These are phyloP conservation scores for Xerocomellus dryophilus DNA, from an alignment of 768 basidiomycete species.

Conservation along the genomic window DNA sequence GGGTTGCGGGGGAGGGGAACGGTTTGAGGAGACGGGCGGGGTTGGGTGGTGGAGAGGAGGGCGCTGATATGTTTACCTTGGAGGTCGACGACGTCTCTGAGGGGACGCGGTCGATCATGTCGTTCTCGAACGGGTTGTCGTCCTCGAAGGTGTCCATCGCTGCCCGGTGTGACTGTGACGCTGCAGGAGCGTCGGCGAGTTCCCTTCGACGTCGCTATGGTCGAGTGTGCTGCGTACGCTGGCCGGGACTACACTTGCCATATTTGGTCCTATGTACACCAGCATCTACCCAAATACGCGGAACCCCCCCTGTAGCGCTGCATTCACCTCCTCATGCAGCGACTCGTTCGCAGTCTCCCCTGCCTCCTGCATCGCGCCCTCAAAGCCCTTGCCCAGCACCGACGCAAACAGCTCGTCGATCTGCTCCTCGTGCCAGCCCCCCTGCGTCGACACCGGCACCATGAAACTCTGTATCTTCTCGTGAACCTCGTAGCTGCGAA, in stretches of 20 bases:
- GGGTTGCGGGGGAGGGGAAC: constrained; percentile 57
- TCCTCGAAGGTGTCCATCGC: constrained; percentile 50
- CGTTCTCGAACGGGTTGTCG: constrained; percentile 63
- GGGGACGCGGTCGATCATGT: constrained; percentile 34
- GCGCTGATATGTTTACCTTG: constrained; percentile 42
- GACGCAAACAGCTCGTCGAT: constrained; percentile 92
- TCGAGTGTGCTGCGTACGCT: constrained; percentile 8
- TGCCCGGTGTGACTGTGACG: not conserved
- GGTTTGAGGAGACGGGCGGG: constrained; percentile 40
- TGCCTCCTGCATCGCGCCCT: constrained; percentile 31
- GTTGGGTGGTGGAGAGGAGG: constrained; percentile 53
- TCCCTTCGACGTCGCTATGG: not conserved
- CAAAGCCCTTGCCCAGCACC: constrained; percentile 74
- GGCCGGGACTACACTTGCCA: constrained; percentile 6
- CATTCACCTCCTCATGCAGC: constrained; percentile 32
- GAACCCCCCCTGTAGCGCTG: constrained; percentile 45
- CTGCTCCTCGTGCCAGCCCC: constrained; percentile 93
- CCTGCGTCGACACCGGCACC: constrained; percentile 71
- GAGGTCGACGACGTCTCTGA: constrained; percentile 37
- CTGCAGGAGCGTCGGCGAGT: no score
- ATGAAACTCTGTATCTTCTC: constrained; percentile 97
- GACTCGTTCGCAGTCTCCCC: constrained; percentile 30
- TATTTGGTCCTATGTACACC: constrained; percentile 26
- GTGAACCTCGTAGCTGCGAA: constrained; percentile 81
- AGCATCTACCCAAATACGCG: constrained; percentile 53